A percentile compares a stretch with the other conserved stretches of the same genome.
Conservation (phyloP, 495 filamentous ascomycete species). For the Hypoxylon fuscum region DNA sequence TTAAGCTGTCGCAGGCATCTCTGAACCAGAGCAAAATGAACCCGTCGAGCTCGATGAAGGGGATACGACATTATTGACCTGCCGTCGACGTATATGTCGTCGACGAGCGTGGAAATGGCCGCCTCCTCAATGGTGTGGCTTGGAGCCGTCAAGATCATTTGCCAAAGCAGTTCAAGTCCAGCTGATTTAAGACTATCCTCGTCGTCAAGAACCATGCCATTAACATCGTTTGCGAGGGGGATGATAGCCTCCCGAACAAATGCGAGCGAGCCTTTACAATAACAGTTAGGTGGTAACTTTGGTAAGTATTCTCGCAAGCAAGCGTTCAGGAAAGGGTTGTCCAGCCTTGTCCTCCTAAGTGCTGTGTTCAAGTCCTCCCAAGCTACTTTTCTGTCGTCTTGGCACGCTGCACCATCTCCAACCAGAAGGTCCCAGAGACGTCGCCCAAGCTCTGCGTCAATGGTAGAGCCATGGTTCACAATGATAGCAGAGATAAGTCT, state of each 20-base stretch:
- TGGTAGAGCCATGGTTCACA: slow-evolving; percentile 64
- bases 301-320: slow-evolving; percentile 76
- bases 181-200: slow-evolving; percentile 52
- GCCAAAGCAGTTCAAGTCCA: slow-evolving; percentile 84
- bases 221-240: slow-evolving; percentile 50
- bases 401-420: slow-evolving; percentile 63
- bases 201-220: slow-evolving; percentile 54
- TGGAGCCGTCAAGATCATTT: slow-evolving; percentile 76
- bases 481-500: slow-evolving; percentile 68
- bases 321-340: slow-evolving; percentile 71
- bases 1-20: slow-evolving; percentile 81
- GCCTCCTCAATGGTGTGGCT: slow-evolving; percentile 72
- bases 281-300: slow-evolving; percentile 67
- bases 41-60: slow-evolving; percentile 57
- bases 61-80: slow-evolving; percentile 53
- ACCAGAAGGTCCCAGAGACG: slow-evolving; percentile 75
- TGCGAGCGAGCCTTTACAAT: slow-evolving; percentile 69
- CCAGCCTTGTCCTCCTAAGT: slow-evolving; percentile 51
- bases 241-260: slow-evolving; percentile 66
- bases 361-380: slow-evolving; percentile 73
- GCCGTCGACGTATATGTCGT: slow-evolving; percentile 72
- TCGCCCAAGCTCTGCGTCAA: slow-evolving; percentile 67
- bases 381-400: slow-evolving; percentile 64
- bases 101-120: slow-evolving; percentile 74
- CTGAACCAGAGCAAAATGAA: slow-evolving; percentile 81